Evolutionary conservation across 2,329 filamentous ascomycete species (phyloP).

Genomic region (Fusarium sp.): DNA sequence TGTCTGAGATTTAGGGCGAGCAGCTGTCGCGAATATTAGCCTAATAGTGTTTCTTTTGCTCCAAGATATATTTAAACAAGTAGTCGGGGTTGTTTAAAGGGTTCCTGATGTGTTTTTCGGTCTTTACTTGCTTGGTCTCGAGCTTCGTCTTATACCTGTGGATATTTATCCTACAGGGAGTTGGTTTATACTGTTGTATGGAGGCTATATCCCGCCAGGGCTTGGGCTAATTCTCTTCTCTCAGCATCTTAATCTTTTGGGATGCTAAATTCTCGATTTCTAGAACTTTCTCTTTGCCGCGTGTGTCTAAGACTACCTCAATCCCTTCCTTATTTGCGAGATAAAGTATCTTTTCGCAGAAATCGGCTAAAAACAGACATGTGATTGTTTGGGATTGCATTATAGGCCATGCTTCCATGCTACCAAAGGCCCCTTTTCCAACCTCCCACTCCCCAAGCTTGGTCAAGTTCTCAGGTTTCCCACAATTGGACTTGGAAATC

Average conservation of each 20-base stretch:
- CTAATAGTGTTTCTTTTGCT: conserved; percentile 46
- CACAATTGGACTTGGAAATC: no score
- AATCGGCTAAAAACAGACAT: conserved; percentile 27
- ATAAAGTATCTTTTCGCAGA: conserved; percentile 28
- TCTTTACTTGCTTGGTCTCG: conserved; percentile 10
- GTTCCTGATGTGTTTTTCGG: conserved; percentile 31
- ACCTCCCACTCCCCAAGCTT: neutral
- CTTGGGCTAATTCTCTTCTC: neutral
- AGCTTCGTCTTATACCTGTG: conserved; percentile 13
- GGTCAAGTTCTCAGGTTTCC: no score
- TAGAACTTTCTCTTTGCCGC: neutral
- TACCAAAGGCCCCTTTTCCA: neutral
- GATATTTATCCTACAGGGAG: neutral
- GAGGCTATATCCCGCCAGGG: conserved; percentile 30
- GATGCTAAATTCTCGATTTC: neutral
- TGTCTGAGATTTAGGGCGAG: neutral
- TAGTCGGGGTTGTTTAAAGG: conserved; percentile 42
- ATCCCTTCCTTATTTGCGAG: neutral
- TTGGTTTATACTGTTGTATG: conserved; percentile 33
- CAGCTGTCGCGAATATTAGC: conserved; percentile 24
- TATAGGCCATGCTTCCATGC: conserved; percentile 36
- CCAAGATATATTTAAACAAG: conserved; percentile 27
- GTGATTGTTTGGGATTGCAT: conserved; percentile 38
- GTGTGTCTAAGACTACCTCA: neutral
- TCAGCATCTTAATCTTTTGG: neutral